phyloP scores from a whole-genome alignment of 257 asterid species.

The Misopates orontium region DNA sequence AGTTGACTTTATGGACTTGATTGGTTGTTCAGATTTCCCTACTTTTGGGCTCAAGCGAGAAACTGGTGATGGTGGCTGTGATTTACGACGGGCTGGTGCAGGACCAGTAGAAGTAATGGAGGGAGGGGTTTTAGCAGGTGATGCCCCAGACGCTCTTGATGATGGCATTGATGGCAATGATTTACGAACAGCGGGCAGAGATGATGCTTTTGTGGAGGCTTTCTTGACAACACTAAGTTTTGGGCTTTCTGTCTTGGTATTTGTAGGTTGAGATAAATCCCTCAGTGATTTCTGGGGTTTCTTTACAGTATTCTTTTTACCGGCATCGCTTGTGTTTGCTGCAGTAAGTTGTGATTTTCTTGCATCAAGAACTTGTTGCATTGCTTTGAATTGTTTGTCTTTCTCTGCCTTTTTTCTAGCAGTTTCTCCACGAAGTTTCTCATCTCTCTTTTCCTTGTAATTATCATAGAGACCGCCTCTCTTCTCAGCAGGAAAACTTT shows the following conservation, averaged over 20 bases:
- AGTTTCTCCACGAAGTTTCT: constrained; percentile 66
- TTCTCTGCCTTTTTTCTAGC: constrained; percentile 54
- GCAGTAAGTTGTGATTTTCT: constrained; percentile 54
- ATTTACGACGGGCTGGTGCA: constrained; percentile 58
- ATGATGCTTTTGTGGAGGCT: constrained; percentile 50
- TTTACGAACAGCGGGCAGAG: constrained; percentile 75
- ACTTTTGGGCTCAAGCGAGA: constrained; percentile 50
- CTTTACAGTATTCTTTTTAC: constrained; percentile 48
- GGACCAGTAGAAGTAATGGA: constrained; percentile 43
- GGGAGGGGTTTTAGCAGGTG: constrained; percentile 61
- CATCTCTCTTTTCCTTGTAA: constrained; percentile 77
- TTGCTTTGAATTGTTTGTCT: constrained; percentile 52
- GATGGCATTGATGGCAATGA: constrained; percentile 88
- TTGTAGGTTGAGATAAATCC: constrained; percentile 48
- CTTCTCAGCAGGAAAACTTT: constrained; percentile 53
- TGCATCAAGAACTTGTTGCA: constrained; percentile 49
- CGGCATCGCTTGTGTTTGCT: constrained; percentile 46
- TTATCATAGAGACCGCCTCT: constrained; percentile 66
- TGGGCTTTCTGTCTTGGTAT: constrained; percentile 54
- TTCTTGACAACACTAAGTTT: constrained; percentile 57
- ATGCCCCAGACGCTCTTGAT: constrained; percentile 55
- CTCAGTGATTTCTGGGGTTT: constrained; percentile 61
- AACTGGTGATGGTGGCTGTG: constrained; percentile 58
- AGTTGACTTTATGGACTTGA: constrained; percentile 49
- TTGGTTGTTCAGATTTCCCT: constrained; percentile 46